Evolutionary conservation across 768 basidiomycete genomes (phyloP), one percentile per base, ranked within the genome.

Genomic region (Coprinopsis cinerea): DNA sequence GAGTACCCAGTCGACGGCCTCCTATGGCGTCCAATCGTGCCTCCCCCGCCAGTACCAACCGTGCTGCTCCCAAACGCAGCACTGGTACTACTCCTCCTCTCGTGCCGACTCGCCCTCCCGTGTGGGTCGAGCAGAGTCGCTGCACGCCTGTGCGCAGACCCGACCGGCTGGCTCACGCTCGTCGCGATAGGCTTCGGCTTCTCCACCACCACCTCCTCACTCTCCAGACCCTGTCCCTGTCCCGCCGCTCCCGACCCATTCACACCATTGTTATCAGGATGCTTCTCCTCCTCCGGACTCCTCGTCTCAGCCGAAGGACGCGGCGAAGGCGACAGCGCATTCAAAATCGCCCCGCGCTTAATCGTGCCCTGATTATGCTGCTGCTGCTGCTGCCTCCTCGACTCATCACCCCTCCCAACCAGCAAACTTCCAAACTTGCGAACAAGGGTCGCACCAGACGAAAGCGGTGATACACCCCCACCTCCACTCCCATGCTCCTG

Each of bases 71-170:
- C 61, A 32, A 78, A 72, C 34, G 82, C 79, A 20, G 79, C 86
- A 23, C 87, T 83, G 0, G 84, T 86, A 59, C 86, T 89, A 59
- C 85, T 88, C 59, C 89, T 67, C 59, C 88, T 72, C 55, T 87
- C 85, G 61, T 91, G 88, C 36, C 82, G 71, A 13, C 72, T 68
- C 20, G 81, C 67, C 13, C 81, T 72, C 23, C 81, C 78, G 42
- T 79, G 75, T 0, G 86, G 78, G 62, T 91, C 88, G 27, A 90
- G 61, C 30, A 90, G 74, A 14, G 88, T 89, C 50, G 88, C 86
- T 3, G 88, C 88, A 4, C 88, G 74, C 18, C 88, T 77, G 64
- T 89, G 88, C 0, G 73, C 64, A 47, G 68, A 75, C 13, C 76
- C 79, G 45, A 81, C 58, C 0, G 82, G 81, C 61, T 83, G 82